Percentiles rank a stretch among this genome's conserved stretches.
phyloP scores from a whole-genome alignment of 331 rosid species.

The Ulmus americana region DNA sequence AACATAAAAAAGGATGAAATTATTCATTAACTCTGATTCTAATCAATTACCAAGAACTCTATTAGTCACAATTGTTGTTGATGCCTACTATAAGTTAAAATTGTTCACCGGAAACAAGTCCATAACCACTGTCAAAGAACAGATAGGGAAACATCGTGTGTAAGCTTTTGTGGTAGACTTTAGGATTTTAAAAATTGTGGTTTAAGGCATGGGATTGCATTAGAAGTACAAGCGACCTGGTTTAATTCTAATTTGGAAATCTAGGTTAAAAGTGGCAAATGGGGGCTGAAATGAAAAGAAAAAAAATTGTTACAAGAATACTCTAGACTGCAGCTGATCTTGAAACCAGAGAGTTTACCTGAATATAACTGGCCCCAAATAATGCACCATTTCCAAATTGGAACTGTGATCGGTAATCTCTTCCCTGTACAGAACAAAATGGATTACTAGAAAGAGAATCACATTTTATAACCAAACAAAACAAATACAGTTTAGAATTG shows the following conservation, averaged over 20 bases:
- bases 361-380: slow-evolving; percentile 92
- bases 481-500: neutral
- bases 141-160: neutral
- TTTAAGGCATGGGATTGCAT: neutral
- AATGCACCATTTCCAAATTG: slow-evolving; percentile 91
- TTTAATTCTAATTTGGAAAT: neutral
- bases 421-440: slow-evolving; percentile 52
- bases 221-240: neutral
- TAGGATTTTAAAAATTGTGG: neutral
- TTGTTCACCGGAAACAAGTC: neutral
- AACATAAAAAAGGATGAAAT: neutral
- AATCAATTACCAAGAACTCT: neutral
- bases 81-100: neutral
- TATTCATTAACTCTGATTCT: no score
- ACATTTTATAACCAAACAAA: neutral
- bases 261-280: neutral
- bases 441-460: slow-evolving; percentile 12
- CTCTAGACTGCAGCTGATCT: neutral
- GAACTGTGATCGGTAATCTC: slow-evolving; percentile 76
- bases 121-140: neutral
- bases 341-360: slow-evolving; percentile 40
- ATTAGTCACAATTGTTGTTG: neutral
- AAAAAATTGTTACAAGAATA: neutral
- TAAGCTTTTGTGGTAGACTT: neutral
- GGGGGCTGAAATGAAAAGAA: neutral